Conservation (phyloP, 495 filamentous ascomycete genomes). For the Annulohypoxylon stygium region DNA sequence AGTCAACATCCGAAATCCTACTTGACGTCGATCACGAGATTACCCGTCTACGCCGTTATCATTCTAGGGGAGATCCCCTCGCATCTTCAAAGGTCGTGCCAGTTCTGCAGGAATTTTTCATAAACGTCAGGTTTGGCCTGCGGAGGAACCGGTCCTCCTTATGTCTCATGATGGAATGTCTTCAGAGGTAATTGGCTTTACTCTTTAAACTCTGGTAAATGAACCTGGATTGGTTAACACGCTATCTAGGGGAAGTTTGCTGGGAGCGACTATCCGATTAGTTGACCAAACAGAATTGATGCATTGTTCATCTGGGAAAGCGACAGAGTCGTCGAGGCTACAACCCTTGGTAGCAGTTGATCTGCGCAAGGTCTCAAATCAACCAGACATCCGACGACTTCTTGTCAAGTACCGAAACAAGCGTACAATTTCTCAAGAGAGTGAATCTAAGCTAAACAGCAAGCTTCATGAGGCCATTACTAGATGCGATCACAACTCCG, state of each 20-base stretch:
- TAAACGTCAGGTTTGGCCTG: constrained; percentile 31
- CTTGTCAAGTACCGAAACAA: constrained; percentile 35
- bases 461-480: constrained; percentile 35
- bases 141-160: constrained; percentile 39
- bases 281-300: constrained; percentile 19
- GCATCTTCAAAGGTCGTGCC: constrained; percentile 35
- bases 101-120: constrained; percentile 39
- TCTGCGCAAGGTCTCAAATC: constrained; percentile 26
- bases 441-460: constrained; percentile 8
- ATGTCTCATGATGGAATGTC: constrained; percentile 41
- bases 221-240: neutral
- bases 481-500: constrained; percentile 21
- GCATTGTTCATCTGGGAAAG: constrained; percentile 7
- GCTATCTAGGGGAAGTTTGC: constrained; percentile 24
- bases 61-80: constrained; percentile 34
- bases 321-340: constrained; percentile 22
- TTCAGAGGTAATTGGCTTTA: constrained; percentile 30
- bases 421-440: constrained; percentile 4
- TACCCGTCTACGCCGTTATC: constrained; percentile 35
- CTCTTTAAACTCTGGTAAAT: neutral
- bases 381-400: constrained; percentile 26
- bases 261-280: constrained; percentile 34
- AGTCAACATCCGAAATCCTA: constrained; percentile 39
- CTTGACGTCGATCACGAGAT: constrained; percentile 38
- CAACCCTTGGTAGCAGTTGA: constrained; percentile 36